Evolutionary conservation across 2,329 filamentous ascomycete genomes (phyloP), one percentile per base, ranked within the genome.

Genomic region (Talaromyces sp.): DNA sequence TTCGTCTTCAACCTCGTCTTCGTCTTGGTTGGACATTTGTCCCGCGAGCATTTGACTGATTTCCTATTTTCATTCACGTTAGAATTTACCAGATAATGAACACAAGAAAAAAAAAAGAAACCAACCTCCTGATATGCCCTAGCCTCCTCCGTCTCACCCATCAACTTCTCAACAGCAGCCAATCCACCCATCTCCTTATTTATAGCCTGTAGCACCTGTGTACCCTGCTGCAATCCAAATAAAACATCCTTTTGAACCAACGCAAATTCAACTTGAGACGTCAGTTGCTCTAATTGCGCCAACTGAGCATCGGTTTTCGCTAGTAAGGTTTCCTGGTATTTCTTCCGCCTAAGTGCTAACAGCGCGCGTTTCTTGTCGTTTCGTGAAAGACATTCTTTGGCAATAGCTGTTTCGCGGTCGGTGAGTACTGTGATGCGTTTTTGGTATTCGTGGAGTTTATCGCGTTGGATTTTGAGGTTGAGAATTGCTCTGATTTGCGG

Each of bases 1-100:
- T 80, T 99, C 95, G 73, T 97, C 93, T 76, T 99, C 95, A 39
- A 99, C 95, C 73, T 97, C 95, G 74, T 98, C 94, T 78, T 99
- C 95, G 78, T 99, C 95, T 73, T 96, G 90, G 73, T 93, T 95
- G 15, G 93, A 92, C 82, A 99, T 93, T 71, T 89, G 88, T 13
- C 91, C 91, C 39, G 89, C 91, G 2, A 99, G 86, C 86, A 97
- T 91, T 59, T 96, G 92, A 79, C 90, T 95, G 71, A 99, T 86
- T 82, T 99, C 94, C 91, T 96, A 73, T 69, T 39, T 45, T 10
- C 27, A n/a, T 27, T n/a, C 17, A 9, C 31, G 70, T 2, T 35
- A 31, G 37, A 45, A 27, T 9, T 15, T 57, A 11, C 25, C 39
- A 49, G 7, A 56, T 37, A 56, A 37, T 3, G 13, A 69, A 61